phyloP scores from a whole-genome alignment of 192 early-diverging fungal species.

The Chytriomyces confervae region DNA sequence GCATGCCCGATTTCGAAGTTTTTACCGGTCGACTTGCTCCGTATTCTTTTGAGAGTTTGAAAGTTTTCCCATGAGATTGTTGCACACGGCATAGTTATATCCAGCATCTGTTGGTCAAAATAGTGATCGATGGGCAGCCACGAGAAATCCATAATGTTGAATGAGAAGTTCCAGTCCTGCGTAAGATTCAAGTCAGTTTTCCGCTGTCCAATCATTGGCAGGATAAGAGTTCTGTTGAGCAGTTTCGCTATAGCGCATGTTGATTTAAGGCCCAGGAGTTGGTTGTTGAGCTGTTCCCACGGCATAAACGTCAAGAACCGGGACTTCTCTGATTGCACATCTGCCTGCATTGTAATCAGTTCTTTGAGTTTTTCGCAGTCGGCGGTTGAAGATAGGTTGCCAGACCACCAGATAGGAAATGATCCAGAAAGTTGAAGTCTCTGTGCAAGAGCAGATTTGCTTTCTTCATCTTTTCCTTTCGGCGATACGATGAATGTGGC shows the following conservation, averaged over 20 bases:
- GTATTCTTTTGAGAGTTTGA: not conserved
- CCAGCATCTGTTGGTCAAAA: constrained; percentile 32
- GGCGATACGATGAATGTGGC: not conserved
- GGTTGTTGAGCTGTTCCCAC: constrained; percentile 54
- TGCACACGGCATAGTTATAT: constrained; percentile 15
- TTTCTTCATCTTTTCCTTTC: no score
- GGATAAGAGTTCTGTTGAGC: constrained; percentile 39
- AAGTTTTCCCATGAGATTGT: constrained; percentile 18
- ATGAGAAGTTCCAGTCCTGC: constrained; percentile 32
- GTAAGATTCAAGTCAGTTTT: not conserved
- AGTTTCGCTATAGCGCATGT: constrained; percentile 43
- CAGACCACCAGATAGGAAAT: no score
- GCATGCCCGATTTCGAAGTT: constrained; percentile 4
- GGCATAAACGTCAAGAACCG: constrained; percentile 46
- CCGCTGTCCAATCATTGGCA: constrained; percentile 40
- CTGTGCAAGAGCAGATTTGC: no score
- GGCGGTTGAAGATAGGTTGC: no score
- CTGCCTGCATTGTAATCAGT: not conserved
- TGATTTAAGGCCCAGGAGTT: constrained; percentile 42
- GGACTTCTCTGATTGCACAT: not conserved
- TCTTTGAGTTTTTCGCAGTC: not conserved
- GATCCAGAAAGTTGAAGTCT: no score
- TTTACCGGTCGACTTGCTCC: not conserved
- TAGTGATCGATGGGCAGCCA: constrained; percentile 40
- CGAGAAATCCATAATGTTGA: constrained; percentile 21